Conservation (phyloP, 2,329 filamentous ascomycete genomes). For the Talaromyces albobiverticillius region DNA sequence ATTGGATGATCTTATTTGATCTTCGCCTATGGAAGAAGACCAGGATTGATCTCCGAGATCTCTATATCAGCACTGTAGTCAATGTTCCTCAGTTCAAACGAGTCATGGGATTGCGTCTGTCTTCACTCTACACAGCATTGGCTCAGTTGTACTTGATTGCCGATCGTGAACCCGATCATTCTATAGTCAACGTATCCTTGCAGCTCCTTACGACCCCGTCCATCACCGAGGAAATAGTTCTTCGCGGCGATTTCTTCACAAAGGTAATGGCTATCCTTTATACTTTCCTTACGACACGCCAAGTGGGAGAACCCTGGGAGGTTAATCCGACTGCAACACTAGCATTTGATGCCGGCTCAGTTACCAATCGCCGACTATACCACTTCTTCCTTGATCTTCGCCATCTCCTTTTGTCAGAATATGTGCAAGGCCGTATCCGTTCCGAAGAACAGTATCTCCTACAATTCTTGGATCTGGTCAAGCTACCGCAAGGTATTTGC, state of each 20-base stretch:
- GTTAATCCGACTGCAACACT: slow-evolving; percentile 82
- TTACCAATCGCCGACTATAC: slow-evolving; percentile 92
- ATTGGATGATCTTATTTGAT: slow-evolving; percentile 94
- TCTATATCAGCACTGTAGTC: slow-evolving; percentile 96
- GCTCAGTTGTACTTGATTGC: slow-evolving; percentile 95
- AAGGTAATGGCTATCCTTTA: slow-evolving; percentile 95
- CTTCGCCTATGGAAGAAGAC: slow-evolving; percentile 95
- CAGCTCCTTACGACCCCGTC: slow-evolving; percentile 97
- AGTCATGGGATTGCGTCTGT: slow-evolving; percentile 86
- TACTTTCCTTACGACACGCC: slow-evolving; percentile 91
- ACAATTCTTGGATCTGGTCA: slow-evolving; percentile 93
- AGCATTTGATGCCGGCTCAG: slow-evolving; percentile 89
- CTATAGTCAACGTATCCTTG: slow-evolving; percentile 94
- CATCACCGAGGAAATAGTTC: slow-evolving; percentile 92
- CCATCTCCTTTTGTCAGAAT: slow-evolving; percentile 82
- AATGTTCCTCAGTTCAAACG: slow-evolving; percentile 95
- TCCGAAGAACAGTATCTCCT: slow-evolving; percentile 82
- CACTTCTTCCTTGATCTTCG: slow-evolving; percentile 96
- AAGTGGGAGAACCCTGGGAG: slow-evolving; percentile 90
- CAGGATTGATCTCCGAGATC: slow-evolving; percentile 80
- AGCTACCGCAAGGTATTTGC: slow-evolving; percentile 94
- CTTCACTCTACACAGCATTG: slow-evolving; percentile 87
- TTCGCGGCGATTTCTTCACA: slow-evolving; percentile 91
- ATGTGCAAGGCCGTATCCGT: slow-evolving; percentile 81
- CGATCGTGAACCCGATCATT: slow-evolving; percentile 94